Evolutionary conservation across 768 basidiomycete genomes (phyloP).

Genomic region (Naganishia antarctica): DNA sequence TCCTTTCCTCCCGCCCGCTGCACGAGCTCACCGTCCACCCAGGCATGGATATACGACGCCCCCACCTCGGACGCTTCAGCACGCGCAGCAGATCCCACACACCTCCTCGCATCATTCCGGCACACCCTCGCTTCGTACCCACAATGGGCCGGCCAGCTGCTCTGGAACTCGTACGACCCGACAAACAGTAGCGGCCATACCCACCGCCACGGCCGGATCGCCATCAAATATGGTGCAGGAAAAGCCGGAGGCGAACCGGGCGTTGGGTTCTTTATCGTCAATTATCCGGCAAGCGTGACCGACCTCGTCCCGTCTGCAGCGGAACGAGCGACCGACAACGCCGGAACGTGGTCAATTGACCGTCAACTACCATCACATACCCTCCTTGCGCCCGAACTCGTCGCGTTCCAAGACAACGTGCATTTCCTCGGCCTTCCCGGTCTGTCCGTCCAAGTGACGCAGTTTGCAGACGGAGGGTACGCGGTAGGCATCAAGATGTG

Average conservation of each 20-base stretch:
- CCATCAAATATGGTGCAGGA: slow-evolving; percentile 9
- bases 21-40: background rate
- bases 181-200: background rate
- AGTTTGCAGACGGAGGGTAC: slow-evolving; percentile 2
- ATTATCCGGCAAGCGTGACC: background rate
- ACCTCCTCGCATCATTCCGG: slow-evolving; percentile 1
- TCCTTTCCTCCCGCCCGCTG: background rate
- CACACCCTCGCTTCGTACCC: slow-evolving; percentile 5
- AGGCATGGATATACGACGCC: slow-evolving; percentile 19
- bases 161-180: slow-evolving; percentile 18
- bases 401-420: slow-evolving; percentile 3
- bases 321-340: background rate
- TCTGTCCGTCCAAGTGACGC: slow-evolving; percentile 11
- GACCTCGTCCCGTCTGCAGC: slow-evolving; percentile 1
- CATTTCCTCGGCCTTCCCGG: background rate
- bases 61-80: background rate
- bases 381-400: background rate
- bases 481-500: slow-evolving; percentile 8
- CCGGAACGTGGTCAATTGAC: slow-evolving; percentile 1
- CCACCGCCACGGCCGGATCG: slow-evolving; percentile 15
- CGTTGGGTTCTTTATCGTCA: background rate
- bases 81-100: background rate
- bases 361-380: slow-evolving; percentile 1
- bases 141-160: slow-evolving; percentile 13
- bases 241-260: background rate